Conservation (phyloP, 768 basidiomycete species). For the Auricularia sp. region DNA sequence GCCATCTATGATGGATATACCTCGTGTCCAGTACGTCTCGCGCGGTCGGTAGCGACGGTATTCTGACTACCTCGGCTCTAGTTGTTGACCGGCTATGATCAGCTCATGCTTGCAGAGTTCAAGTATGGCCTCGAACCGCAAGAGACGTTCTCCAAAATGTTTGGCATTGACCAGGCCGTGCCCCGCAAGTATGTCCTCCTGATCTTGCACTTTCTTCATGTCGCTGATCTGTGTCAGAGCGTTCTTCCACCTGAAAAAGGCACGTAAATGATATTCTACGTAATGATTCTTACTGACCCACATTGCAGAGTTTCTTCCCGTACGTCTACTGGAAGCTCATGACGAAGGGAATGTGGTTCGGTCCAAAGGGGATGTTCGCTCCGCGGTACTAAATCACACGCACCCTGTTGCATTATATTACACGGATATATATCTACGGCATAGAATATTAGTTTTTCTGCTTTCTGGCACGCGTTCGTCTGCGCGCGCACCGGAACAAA, state of each 20-base stretch:
- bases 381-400: constrained; percentile 24
- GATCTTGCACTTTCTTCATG: neutral
- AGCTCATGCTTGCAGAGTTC: constrained; percentile 79
- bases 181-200: constrained; percentile 48
- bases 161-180: constrained; percentile 61
- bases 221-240: constrained; percentile 27
- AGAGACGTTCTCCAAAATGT: constrained; percentile 62
- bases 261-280: constrained; percentile 13
- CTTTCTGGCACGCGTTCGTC: neutral
- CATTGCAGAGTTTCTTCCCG: constrained; percentile 51
- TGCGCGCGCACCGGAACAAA: neutral
- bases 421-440: neutral
- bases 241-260: constrained; percentile 87
- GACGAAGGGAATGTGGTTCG: constrained; percentile 44
- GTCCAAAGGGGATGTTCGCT: constrained; percentile 29
- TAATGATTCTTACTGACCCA: neutral
- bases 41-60: constrained; percentile 30
- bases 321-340: constrained; percentile 64
- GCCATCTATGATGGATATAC: constrained; percentile 85
- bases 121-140: constrained; percentile 83
- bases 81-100: constrained; percentile 22
- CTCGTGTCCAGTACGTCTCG: constrained; percentile 62
- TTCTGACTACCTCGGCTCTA: neutral
- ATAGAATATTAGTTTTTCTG: neutral
- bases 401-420: no score